Percentiles rank a stretch among this genome's conserved stretches.
These are phyloP conservation scores for Russula sp. DNA, from an alignment of 768 basidiomycete species.

Conservation along the genomic window DNA sequence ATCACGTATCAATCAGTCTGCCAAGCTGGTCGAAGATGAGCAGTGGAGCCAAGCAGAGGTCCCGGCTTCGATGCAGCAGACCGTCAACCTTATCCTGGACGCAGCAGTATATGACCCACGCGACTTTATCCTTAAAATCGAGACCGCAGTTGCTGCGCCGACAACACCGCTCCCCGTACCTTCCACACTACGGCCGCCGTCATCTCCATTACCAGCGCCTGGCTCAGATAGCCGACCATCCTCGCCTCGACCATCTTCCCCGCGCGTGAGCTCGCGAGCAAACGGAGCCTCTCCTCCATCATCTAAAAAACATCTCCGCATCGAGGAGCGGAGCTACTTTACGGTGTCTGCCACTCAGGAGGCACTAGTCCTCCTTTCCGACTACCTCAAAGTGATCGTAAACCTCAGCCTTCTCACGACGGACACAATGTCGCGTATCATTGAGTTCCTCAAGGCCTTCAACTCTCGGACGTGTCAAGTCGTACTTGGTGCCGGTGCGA, in stretches of 20 bases:
- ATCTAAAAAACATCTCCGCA: slow-evolving; percentile 50
- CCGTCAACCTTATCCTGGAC: slow-evolving; percentile 68
- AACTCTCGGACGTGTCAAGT: slow-evolving; percentile 98
- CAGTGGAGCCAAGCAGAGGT: slow-evolving; percentile 86
- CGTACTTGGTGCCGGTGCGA: slow-evolving; percentile 96
- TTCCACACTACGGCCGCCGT: slow-evolving; percentile 21
- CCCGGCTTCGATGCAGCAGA: slow-evolving; percentile 52
- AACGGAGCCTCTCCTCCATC: slow-evolving; percentile 20
- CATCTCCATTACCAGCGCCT: slow-evolving; percentile 28
- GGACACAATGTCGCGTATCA: slow-evolving; percentile 89
- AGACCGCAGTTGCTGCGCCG: slow-evolving; percentile 23
- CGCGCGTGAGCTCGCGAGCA: slow-evolving; percentile 17
- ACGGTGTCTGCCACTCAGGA: slow-evolving; percentile 80
- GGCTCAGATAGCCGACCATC: slow-evolving; percentile 14
- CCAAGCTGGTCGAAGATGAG: slow-evolving; percentile 92
- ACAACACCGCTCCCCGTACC: slow-evolving; percentile 25
- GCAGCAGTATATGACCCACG: slow-evolving; percentile 76
- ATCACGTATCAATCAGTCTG: slow-evolving; percentile 64
- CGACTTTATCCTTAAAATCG: slow-evolving; percentile 45
- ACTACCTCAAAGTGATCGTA: slow-evolving; percentile 83
- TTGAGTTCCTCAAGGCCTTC: slow-evolving; percentile 96
- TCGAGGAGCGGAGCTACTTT: slow-evolving; percentile 83
- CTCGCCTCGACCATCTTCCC: slow-evolving; percentile 17
- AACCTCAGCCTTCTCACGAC: slow-evolving; percentile 86
- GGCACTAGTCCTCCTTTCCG: slow-evolving; percentile 61